Base-by-base conservation (phyloP, 2,329 filamentous ascomycete species). In the Sporothrix inflata region DNA sequence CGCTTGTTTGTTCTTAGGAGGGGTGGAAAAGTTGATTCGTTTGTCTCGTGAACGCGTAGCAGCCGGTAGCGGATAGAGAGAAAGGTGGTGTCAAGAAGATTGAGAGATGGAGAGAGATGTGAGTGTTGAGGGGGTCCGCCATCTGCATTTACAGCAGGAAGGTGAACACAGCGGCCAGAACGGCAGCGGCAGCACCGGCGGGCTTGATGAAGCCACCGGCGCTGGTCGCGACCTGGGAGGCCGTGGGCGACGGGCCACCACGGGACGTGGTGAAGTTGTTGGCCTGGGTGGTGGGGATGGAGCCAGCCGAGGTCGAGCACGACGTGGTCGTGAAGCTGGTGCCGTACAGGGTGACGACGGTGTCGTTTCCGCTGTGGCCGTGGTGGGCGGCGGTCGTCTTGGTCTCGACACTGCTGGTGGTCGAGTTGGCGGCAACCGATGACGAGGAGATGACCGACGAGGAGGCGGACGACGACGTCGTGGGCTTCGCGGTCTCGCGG, bases 401-500 rank as follows among this genome's bases (percentile, higher is more conserved):
- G 42, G 71, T 42, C 11, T 30, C 30, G 63, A 71, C 47, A 53
- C 51, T 66, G 42, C 69, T 72, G 63, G 47, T 72, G 27, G 73
- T 69, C 24, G 49, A 69, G 70, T 61, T 73, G 47, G 65, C 72
- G 66, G 57, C 67, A 12, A 45, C 66, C 19, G 72, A 67, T 1
- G 53, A 60, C 24, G 72, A 57, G 6, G 75, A 74, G 14, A 71
- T 63, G n/a, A 72, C 51, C 11, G 73, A 51, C 47, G 77, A 74
- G 30, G 79, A 78, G 27, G 79, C 74, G 45, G 79, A 78, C 66
- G 78, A 77, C 11, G 77, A 75, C 9, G 79, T 75, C 34, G 81
- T 76, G 12, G 79, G 80, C 11, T 82, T 79, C 61, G 81, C 78
- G 34, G 84, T 83, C 74, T 85, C 82, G 67, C 83, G 83, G 68